Evolutionary conservation across 176 grass and related monocot species (phyloP), one percentile per base, ranked within the genome.

Genomic region (Areca catechu): DNA sequence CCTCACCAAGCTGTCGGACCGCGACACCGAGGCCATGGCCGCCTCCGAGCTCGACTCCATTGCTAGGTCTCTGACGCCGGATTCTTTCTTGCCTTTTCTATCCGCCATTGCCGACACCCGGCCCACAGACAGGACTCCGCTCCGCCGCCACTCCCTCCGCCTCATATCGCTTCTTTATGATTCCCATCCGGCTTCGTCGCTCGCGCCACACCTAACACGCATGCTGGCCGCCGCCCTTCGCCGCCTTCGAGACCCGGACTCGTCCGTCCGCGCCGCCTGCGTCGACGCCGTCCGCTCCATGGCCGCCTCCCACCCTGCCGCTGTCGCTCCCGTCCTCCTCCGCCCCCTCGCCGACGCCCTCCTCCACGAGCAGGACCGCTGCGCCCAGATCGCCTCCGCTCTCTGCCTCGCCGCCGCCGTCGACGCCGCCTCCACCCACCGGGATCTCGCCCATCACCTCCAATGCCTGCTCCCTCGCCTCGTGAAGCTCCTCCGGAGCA

Each of bases 21-120:
- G 93, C 7, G 93, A 98, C 80, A 98, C 93, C 43, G 93, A 98
- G 76, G 93, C 93, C 48, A 98, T 92, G 83, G 93, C 87, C 2
- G 93, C 81, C 15, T 71, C 68, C 0, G 93, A 97, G 80, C 93
- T 97, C 16, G 83, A 97, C 54, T 67, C 61, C 53, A 91, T 97
- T 51, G 87, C 78, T 18, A 79, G 71, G 19, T 76, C 75, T 2
- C 78, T 97, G 0, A 77, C 89, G 4, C 63, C 75, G 1, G 87
- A 88, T 18, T 78, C 79, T 53, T 81, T 97, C 0, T 74, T 72
- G 0, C 47, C 60, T 0, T 97, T 91, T 72, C 62, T 97, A 16
- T 85, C 87, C 5, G 83, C 83, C 14, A 85, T 97, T 20, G 90
- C 93, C 28, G 87, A 91, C 72, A 67, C 93, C 19, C 87, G 83